These are phyloP conservation scores for Debaryomycetaceae sp. DNA, from an alignment of 1,139 yeast species.

Conservation along the genomic window DNA sequence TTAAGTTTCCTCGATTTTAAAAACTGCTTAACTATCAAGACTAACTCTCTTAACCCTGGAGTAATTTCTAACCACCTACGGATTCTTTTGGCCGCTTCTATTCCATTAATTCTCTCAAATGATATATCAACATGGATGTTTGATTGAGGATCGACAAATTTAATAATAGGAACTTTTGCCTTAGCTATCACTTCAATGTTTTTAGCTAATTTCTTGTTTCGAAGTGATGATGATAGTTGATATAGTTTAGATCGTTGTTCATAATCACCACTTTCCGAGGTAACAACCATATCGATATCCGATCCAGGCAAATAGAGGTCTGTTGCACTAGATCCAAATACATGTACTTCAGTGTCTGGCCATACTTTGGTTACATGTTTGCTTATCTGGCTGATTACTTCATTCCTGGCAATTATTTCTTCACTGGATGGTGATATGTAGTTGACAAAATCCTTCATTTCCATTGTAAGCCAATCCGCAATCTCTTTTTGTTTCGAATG, in stretches of 20 bases:
- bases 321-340: slow-evolving; percentile 95
- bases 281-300: slow-evolving; percentile 91
- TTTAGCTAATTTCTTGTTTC: slow-evolving; percentile 60
- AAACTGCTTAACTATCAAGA: slow-evolving; percentile 82
- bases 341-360: slow-evolving; percentile 80
- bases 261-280: slow-evolving; percentile 62
- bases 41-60: slow-evolving; percentile 84
- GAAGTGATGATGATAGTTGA: slow-evolving; percentile 69
- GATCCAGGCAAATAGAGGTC: slow-evolving; percentile 93
- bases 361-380: slow-evolving; percentile 58
- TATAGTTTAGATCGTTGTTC: slow-evolving; percentile 68
- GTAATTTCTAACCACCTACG: slow-evolving; percentile 69
- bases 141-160: slow-evolving; percentile 75
- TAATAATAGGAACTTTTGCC: slow-evolving; percentile 94
- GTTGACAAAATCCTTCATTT: slow-evolving; percentile 80
- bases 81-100: slow-evolving; percentile 79
- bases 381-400: slow-evolving; percentile 61
- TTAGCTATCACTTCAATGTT: slow-evolving; percentile 84
- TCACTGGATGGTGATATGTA: slow-evolving; percentile 82
- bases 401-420: slow-evolving; percentile 70
- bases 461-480: slow-evolving; percentile 85
- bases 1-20: slow-evolving; percentile 75
- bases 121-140: slow-evolving; percentile 85
- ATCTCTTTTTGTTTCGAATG: slow-evolving; percentile 73
- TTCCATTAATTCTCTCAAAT: slow-evolving; percentile 83